phyloP scores from a whole-genome alignment of 2,329 filamentous ascomycete species.

The Cordyceps fumosorosea region DNA sequence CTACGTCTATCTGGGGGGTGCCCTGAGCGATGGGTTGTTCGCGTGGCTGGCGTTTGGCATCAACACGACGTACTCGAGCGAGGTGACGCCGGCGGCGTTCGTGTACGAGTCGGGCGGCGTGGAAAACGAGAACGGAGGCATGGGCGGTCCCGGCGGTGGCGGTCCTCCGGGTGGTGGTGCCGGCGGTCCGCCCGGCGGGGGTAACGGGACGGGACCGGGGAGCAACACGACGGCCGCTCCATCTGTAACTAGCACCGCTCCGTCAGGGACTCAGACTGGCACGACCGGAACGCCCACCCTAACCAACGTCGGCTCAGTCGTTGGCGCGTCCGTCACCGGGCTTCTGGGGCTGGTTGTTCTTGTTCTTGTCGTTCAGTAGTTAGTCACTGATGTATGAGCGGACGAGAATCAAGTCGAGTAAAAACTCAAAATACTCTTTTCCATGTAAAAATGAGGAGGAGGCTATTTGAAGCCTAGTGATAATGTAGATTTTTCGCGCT shows the following conservation, averaged over 20 bases:
- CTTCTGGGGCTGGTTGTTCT: neutral
- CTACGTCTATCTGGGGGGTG: slow-evolving; percentile 50
- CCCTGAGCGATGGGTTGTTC: slow-evolving; percentile 43
- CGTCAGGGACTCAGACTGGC: neutral
- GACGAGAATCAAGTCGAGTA: too few species aligned
- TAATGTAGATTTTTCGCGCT: too few species aligned
- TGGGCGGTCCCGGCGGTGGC: slow-evolving; percentile 13
- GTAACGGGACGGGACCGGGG: neutral
- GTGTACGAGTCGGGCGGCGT: slow-evolving; percentile 28
- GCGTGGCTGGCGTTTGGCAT: slow-evolving; percentile 50
- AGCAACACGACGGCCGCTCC: neutral
- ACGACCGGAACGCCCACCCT: neutral
- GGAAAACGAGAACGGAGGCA: slow-evolving; percentile 20
- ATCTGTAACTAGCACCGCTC: neutral
- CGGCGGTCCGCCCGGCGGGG: neutral
- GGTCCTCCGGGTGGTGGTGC: neutral
- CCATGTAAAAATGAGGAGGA: too few species aligned
- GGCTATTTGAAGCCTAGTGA: too few species aligned
- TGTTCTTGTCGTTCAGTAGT: neutral
- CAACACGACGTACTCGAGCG: slow-evolving; percentile 25
- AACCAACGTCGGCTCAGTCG: neutral
- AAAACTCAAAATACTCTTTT: too few species aligned
- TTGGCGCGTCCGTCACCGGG: neutral
- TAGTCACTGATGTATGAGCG: neutral
- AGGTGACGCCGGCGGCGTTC: slow-evolving; percentile 25